These are phyloP conservation scores for Lasiosphaeria miniovina DNA, from an alignment of 495 filamentous ascomycete genomes.

Conservation along the genomic window DNA sequence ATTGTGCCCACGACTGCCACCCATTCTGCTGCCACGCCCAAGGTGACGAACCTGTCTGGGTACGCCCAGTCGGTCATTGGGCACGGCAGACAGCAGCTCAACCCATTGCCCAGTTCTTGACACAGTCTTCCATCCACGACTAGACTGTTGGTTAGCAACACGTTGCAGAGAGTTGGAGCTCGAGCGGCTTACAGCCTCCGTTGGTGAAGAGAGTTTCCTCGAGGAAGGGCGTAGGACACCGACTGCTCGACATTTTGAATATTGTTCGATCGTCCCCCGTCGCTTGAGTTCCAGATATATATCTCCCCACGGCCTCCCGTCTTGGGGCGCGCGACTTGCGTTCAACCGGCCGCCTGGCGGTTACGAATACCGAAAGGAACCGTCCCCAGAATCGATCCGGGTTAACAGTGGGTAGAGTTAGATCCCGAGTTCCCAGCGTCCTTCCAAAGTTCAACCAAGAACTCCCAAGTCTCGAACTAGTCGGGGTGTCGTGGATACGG, in stretches of 20 bases:
- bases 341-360: too few species aligned
- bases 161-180: not conserved
- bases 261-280: not conserved
- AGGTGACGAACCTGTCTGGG: constrained; percentile 65
- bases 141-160: constrained; percentile 33
- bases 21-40: constrained; percentile 68
- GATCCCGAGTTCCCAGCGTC: too few species aligned
- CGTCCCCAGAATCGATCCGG: too few species aligned
- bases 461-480: too few species aligned
- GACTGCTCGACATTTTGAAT: constrained; percentile 30
- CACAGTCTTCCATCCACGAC: constrained; percentile 66
- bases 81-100: constrained; percentile 84
- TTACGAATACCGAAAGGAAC: too few species aligned
- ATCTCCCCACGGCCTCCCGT: not conserved
- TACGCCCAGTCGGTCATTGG: constrained; percentile 83
- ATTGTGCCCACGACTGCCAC: constrained; percentile 71
- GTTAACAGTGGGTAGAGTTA: too few species aligned
- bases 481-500: too few species aligned
- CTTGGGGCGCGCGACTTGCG: too few species aligned
- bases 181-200: constrained; percentile 42
- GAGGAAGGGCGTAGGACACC: constrained; percentile 39
- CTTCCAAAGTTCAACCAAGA: too few species aligned
- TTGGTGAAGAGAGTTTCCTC: constrained; percentile 27
- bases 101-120: constrained; percentile 29
- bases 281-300: not conserved